Conservation (phyloP, 2,329 filamentous ascomycete genomes). For the Chalara sp. region DNA sequence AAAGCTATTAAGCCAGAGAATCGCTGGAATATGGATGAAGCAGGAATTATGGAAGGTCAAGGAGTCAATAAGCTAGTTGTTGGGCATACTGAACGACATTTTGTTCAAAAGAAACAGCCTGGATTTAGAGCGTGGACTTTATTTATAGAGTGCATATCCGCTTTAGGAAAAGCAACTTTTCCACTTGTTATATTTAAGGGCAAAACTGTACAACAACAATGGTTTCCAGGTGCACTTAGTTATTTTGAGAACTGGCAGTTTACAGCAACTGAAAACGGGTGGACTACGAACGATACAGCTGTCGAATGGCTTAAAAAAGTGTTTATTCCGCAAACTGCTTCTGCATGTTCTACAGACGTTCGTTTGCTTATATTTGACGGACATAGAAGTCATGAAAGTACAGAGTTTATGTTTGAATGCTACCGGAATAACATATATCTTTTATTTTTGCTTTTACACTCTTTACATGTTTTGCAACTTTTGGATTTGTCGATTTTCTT, state of each 20-base stretch:
- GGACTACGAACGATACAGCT: neutral
- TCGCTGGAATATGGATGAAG: constrained; percentile 7
- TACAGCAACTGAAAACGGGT: neutral
- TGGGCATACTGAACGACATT: neutral
- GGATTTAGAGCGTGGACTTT: constrained; percentile 4
- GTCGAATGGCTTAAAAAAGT: neutral
- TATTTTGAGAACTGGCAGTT: neutral
- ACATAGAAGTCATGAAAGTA: constrained; percentile 3
- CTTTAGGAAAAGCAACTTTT: neutral
- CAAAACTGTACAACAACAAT: neutral
- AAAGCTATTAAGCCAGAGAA: constrained; percentile 4
- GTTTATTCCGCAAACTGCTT: neutral
- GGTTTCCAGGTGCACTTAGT: neutral
- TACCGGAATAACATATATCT: constrained; percentile 1
- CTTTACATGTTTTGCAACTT: constrained; percentile 1
- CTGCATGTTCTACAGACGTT: too few species aligned
- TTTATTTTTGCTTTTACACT: constrained; percentile 1
- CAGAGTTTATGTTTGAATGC: constrained; percentile 2
- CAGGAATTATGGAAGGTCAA: constrained; percentile 6
- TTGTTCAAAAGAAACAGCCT: constrained; percentile 5
- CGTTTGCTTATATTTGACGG: constrained; percentile 2
- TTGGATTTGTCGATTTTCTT: neutral
- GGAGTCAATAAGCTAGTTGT: constrained; percentile 4
- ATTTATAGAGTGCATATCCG: constrained; percentile 9
- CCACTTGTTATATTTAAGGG: constrained; percentile 1